phyloP scores from a whole-genome alignment of 805 yeast species.

The Metschnikowia proteae region DNA sequence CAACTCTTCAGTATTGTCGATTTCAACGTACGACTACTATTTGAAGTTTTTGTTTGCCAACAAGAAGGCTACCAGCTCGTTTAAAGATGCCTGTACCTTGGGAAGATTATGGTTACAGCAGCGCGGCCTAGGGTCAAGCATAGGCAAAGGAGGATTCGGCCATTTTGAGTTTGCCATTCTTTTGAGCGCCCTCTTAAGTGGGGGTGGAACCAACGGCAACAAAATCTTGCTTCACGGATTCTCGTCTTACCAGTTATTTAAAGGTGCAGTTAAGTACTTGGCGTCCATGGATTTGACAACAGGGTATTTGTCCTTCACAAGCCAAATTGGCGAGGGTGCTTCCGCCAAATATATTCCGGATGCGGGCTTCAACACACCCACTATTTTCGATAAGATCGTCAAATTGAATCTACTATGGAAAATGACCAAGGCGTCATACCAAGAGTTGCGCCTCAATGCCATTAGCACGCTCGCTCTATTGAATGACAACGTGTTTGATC shows the following conservation, averaged over 20 bases:
- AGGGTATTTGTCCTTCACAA: constrained; percentile 68
- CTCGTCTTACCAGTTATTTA: constrained; percentile 89
- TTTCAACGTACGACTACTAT: constrained; percentile 64
- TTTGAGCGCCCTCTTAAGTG: constrained; percentile 76
- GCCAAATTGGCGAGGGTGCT: constrained; percentile 45
- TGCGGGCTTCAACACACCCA: constrained; percentile 69
- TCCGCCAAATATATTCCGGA: constrained; percentile 42
- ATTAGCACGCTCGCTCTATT: constrained; percentile 61
- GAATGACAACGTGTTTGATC: constrained; percentile 76
- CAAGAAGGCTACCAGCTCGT: constrained; percentile 72
- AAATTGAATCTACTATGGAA: constrained; percentile 79
- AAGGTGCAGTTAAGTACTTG: constrained; percentile 76
- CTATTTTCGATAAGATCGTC: constrained; percentile 71
- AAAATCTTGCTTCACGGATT: constrained; percentile 80
- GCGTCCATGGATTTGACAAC: constrained; percentile 69
- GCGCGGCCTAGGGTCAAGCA: constrained; percentile 67
- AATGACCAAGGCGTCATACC: constrained; percentile 67
- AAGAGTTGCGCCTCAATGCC: constrained; percentile 61
- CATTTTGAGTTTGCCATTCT: constrained; percentile 82
- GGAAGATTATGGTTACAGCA: constrained; percentile 91
- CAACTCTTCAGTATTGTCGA: constrained; percentile 74
- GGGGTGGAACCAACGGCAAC: constrained; percentile 75
- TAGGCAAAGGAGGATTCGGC: constrained; percentile 81
- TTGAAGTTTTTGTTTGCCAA: constrained; percentile 72
- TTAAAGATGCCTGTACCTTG: constrained; percentile 79